These are phyloP conservation scores for Ascobolus immersus DNA, from an alignment of 495 filamentous ascomycete species.

Conservation along the genomic window DNA sequence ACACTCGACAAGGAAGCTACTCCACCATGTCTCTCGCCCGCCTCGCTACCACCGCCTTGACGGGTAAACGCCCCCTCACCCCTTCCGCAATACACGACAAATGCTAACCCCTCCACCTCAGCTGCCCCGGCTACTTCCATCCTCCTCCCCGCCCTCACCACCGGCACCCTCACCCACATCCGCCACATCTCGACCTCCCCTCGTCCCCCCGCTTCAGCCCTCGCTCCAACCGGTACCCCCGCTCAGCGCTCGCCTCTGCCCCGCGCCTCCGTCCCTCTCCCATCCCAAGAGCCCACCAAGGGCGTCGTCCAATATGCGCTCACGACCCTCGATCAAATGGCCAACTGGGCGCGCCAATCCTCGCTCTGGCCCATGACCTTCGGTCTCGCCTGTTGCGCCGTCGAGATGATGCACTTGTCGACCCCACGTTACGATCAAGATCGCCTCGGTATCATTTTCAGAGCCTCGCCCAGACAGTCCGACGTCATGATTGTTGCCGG, in stretches of 20 bases:
- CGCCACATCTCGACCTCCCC: not conserved
- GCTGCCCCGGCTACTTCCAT: not conserved
- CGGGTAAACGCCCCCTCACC: too few relatives aligned
- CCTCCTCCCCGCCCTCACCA: conserved; percentile 2
- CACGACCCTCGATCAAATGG: conserved; percentile 70
- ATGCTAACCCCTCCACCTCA: too few relatives aligned
- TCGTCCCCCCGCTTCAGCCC: conserved; percentile 4
- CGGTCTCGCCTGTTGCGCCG: conserved; percentile 83
- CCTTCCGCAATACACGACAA: too few relatives aligned
- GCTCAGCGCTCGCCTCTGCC: conserved; percentile 14
- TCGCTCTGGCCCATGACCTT: conserved; percentile 98
- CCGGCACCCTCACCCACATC: not conserved
- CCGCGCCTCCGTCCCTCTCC: conserved; percentile 53
- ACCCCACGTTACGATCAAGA: conserved; percentile 92
- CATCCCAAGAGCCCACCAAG: conserved; percentile 81
- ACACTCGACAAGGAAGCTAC: too few relatives aligned
- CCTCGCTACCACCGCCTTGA: too few relatives aligned
- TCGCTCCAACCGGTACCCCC: not conserved
- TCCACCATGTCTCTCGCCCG: too few relatives aligned
- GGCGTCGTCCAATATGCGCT: conserved; percentile 90
- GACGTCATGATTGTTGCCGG: conserved; percentile 97
- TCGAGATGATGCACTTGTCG: conserved; percentile 97
- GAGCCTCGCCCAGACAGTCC: conserved; percentile 78
- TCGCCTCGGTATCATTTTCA: conserved; percentile 88
- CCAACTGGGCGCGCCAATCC: conserved; percentile 84